Conservation (phyloP, 2,329 filamentous ascomycete genomes). For the Pestalotiopsis sp. region DNA sequence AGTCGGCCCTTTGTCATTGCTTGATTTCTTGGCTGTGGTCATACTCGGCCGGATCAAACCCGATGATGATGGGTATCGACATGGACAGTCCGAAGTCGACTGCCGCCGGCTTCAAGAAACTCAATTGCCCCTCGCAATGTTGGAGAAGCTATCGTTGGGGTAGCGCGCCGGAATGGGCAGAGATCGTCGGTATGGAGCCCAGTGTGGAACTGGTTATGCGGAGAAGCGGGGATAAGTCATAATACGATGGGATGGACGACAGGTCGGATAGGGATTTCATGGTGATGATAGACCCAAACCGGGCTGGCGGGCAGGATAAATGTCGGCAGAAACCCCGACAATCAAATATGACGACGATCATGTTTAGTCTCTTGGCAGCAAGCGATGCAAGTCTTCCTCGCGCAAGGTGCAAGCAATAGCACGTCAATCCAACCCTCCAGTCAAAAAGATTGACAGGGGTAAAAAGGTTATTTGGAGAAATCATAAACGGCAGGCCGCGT, state of each 20-base stretch:
- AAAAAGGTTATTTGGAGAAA: neutral
- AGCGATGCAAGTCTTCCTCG: neutral
- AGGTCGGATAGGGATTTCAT: neutral
- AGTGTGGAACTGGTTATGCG: neutral
- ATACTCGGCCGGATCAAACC: neutral
- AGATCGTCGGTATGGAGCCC: neutral
- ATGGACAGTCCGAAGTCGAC: neutral
- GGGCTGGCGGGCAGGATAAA: neutral
- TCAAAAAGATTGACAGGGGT: neutral
- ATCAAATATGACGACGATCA: neutral
- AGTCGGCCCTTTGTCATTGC: neutral
- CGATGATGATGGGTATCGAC: neutral
- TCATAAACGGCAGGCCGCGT: neutral
- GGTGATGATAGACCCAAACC: neutral
- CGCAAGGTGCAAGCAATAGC: neutral
- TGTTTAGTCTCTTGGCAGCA: neutral
- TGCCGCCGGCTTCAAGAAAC: neutral
- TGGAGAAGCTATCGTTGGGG: neutral
- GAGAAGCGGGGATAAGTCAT: neutral
- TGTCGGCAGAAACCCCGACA: neutral
- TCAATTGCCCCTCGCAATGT: neutral
- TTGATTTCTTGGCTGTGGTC: neutral
- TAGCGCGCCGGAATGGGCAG: neutral
- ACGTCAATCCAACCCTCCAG: neutral
- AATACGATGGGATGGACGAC: neutral